Base-by-base conservation (phyloP, 2,329 filamentous ascomycete species). In the Pseudogymnoascus sp. region DNA sequence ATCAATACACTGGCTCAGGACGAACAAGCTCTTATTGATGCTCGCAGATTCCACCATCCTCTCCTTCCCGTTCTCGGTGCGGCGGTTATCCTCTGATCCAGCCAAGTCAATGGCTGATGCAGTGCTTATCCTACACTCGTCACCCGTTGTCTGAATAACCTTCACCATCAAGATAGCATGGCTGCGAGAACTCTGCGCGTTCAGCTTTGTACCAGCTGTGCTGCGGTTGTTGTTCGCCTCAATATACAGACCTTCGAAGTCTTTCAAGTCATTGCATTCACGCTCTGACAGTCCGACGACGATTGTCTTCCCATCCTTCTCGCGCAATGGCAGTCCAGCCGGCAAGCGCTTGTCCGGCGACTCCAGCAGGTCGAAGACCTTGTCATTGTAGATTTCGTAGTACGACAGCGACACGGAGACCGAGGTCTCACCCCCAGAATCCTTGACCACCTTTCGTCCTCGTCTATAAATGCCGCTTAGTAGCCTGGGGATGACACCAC, bases 311-410 rank as follows among this genome's bases (percentile, higher is more conserved):
- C 90, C 90, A 68, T 89, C 87, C 70, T 92, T 92, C 70, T 96
- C 92, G 27, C 92, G 84, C 25, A 96, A 83, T 1, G 90, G 90
- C 27, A 96, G 78, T 0, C 92, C 92, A 0, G 89, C 83, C 1
- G 89, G 79, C 0, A 89, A 92, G 59, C 94, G 88, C 77, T 92
- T 95, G 73, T 97, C 92, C 0, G 87, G 88, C 0, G 91, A 80
- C 72, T 96, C 90, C 67, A 97, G 90, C 33, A 97, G 79, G 72
- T 97, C 92, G 70, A 87, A 96, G 18, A 96, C 92, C 72, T 93
- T 93, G 78, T 97, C 92, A 74, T 95, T 96, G 76, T 97, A 97
- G 67, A 97, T 96, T 74, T 97, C 92, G 76, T 96, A 96, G 76
- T 97, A 97, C 29, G 90, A 92, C 70, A 97, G 81, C 10, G 85